Base-by-base conservation (phyloP, 129 eudicot species). In the Escallonia rubra region DNA sequence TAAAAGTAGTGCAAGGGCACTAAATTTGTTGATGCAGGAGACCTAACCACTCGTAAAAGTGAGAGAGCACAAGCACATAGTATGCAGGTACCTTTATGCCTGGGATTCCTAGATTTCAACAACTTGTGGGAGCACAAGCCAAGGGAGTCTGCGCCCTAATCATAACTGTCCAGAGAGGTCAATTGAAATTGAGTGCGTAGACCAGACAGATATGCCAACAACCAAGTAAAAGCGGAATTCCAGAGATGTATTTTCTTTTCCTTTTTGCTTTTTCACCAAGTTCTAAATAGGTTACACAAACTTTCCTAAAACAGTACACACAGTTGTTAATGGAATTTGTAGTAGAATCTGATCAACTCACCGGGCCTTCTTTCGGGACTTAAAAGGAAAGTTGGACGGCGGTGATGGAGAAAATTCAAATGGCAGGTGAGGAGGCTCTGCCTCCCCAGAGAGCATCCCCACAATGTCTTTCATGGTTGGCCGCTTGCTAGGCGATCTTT, bases 401-500 rank as follows among this genome's bases (percentile, higher is more conserved):
- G 98, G 98, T 6, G 98, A 93, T 54, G 98, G 98, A 8, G 98
- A 93, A 79, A 89, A 93, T 73, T 93, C 96, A 44, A 93, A 84
- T 5, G 98, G 96, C 81, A 93, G 75, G 49, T 86, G 86, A 54
- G 98, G 98, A 41, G 96, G 87, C 67, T 89, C 98, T 2, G 95
- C 69, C 76, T 82, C 94, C 11, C 98, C 96, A 0, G 82, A 75
- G 43, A 93, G 83, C 95, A 93, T 93, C 64, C 75, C 90, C 7
- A 93, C 95, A 50, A 93, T 79, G 60, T 93, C 98, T 61, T 72
- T 84, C 92, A 93, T 89, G 40, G 89, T 60, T 5, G 98, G 98
- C 10, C 98, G 91, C 41, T 86, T 93, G 2, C 57, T 66, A 10
- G 98, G 95, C 9, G 82, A 80, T 48, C 96, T 74, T 48, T 93